Evolutionary conservation across 1,284 basidiomycete genomes (phyloP).

Genomic region (Xerocomus nothofagi): DNA sequence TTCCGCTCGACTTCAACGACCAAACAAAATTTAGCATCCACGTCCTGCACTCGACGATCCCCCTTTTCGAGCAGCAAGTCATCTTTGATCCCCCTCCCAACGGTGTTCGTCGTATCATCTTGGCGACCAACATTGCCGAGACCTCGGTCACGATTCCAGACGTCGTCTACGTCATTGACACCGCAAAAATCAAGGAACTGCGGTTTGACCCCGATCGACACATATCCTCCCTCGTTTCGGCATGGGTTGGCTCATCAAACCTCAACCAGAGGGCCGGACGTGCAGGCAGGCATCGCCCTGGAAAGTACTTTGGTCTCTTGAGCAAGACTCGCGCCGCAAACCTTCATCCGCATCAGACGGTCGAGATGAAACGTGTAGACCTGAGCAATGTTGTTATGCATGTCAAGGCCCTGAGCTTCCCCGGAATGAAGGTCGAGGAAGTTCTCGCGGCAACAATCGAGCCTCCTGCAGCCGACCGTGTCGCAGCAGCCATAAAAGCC

Average conservation of each 20-base stretch:
- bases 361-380: constrained; percentile 96
- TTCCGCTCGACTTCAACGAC: constrained; percentile 66
- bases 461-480: constrained; percentile 80
- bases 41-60: constrained; percentile 89
- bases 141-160: constrained; percentile 96
- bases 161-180: constrained; percentile 93
- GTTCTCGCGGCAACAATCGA: constrained; percentile 88
- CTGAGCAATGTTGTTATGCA: constrained; percentile 94
- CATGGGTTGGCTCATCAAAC: constrained; percentile 94
- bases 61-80: constrained; percentile 86
- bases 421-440: constrained; percentile 84
- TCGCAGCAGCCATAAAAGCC: constrained; percentile 79
- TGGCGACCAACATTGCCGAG: constrained; percentile 96
- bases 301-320: constrained; percentile 90
- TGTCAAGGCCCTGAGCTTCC: constrained; percentile 94
- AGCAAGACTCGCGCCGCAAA: constrained; percentile 62
- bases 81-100: constrained; percentile 82
- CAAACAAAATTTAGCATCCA: constrained; percentile 72
- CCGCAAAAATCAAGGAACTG: constrained; percentile 88
- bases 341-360: constrained; percentile 83
- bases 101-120: constrained; percentile 84
- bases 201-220: constrained; percentile 91
- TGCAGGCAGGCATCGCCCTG: constrained; percentile 89
- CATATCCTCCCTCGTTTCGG: constrained; percentile 84
- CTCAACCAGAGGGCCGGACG: constrained; percentile 92